These are phyloP conservation scores for Nakazawaea siamensis DNA, from an alignment of 805 yeast species.

Conservation along the genomic window DNA sequence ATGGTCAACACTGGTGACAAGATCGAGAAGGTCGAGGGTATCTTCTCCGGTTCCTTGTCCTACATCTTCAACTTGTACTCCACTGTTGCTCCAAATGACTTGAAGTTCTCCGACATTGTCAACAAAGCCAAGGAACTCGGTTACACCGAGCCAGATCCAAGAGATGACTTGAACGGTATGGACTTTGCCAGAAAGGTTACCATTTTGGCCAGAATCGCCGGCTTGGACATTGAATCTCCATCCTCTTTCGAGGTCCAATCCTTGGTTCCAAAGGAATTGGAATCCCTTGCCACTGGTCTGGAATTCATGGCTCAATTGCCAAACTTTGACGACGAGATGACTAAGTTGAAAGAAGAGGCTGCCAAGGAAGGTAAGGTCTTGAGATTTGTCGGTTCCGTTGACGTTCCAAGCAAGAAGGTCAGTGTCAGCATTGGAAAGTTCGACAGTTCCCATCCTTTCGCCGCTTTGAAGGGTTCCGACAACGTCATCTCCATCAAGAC, in stretches of 20 bases:
- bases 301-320: slow-evolving; percentile 82
- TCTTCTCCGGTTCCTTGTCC: slow-evolving; percentile 91
- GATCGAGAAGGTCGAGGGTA: slow-evolving; percentile 88
- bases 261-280: slow-evolving; percentile 82
- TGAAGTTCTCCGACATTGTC: slow-evolving; percentile 86
- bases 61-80: slow-evolving; percentile 93
- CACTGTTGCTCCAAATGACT: slow-evolving; percentile 48
- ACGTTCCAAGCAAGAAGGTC: slow-evolving; percentile 58
- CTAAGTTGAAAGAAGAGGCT: slow-evolving; percentile 71
- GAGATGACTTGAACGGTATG: slow-evolving; percentile 96
- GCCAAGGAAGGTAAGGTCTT: slow-evolving; percentile 78
- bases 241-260: slow-evolving; percentile 92
- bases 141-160: slow-evolving; percentile 98
- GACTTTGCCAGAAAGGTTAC: slow-evolving; percentile 99
- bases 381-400: slow-evolving; percentile 90
- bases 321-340: slow-evolving; percentile 72
- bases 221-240: slow-evolving; percentile 78
- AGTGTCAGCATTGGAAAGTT: slow-evolving; percentile 87
- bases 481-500: slow-evolving; percentile 90
- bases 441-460: slow-evolving; percentile 88
- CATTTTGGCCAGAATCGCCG: slow-evolving; percentile 88
- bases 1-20: slow-evolving; percentile 89
- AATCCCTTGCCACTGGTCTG: slow-evolving; percentile 58
- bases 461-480: slow-evolving; percentile 91
- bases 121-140: slow-evolving; percentile 84